Base-by-base conservation (phyloP, 768 basidiomycete genomes). In the Trametes villosa region DNA sequence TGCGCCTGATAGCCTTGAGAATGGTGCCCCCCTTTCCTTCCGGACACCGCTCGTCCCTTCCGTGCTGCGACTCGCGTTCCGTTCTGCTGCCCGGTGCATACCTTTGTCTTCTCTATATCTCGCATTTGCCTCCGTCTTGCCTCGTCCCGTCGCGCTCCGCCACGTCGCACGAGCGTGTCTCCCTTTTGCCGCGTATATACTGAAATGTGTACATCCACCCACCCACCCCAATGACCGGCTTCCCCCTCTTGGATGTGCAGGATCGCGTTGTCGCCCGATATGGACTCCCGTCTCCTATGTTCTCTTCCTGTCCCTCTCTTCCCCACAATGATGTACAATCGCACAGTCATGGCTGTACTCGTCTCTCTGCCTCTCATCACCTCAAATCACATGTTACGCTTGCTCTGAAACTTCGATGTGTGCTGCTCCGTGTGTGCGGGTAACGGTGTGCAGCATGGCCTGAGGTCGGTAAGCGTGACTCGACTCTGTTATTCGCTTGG, bases 261-360 rank as follows among this genome's bases (percentile, higher is more conserved):
- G 56, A 49, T 57, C 56, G 56, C 56, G 56, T 41, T 47, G 56
- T 15, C 44, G 47, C 47, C 27, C 30, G 27, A 47, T 57, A 57
- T 42, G 56, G 56, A 59, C 51, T 50, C 50, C 3, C 22, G 33
- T 40, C 9, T 29, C 11, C 13, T 22, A 36, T 38, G 22, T 17
- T 48, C 20, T 36, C 22, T 11, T 57, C 20, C 46, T 13, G 4
- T 31, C 12, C 26, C 29, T 44, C 42, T 44, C 17, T 17, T 47
- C 22, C 18, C 47, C 53, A 60, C 47, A 50, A 34, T 55, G 47
- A 60, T 61, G 60, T 61, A 61, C 53, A 61, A 44, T 61, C 31
- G 60, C 56, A 47, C 60, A 61, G 60, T 54, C 53, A 55, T 44
- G 41, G 47, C 60, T 61, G 60, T 61, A 61, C 38, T 55, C 44